Evolutionary conservation across 805 yeast species (phyloP).

Genomic region (Cyberlindnera xishuangbannaensis): DNA sequence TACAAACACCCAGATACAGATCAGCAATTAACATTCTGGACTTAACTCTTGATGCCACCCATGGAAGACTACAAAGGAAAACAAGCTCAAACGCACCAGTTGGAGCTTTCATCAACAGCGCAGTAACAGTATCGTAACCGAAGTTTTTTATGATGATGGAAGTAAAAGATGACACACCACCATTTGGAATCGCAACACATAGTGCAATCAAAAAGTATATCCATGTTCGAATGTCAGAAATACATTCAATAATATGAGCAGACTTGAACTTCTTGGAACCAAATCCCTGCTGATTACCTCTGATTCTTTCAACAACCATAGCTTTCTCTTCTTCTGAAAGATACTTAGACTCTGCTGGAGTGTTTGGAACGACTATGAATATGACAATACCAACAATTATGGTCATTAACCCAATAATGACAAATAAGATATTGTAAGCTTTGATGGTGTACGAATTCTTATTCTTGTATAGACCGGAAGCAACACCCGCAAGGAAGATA

Average conservation of each 20-base stretch:
- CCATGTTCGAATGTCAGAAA: constrained; percentile 36
- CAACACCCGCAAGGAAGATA: constrained; percentile 39
- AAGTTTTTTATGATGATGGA: constrained; percentile 34
- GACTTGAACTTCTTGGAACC: constrained; percentile 34
- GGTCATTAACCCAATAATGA: constrained; percentile 51
- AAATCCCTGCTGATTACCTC: constrained; percentile 39
- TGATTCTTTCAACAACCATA: constrained; percentile 37
- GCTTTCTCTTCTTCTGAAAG: constrained; percentile 35
- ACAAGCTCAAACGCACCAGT: constrained; percentile 35
- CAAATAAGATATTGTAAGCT: constrained; percentile 49
- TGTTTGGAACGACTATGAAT: constrained; percentile 40
- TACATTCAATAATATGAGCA: constrained; percentile 26
- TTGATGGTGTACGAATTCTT: constrained; percentile 30
- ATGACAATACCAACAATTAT: constrained; percentile 38
- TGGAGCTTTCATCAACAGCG: constrained; percentile 26
- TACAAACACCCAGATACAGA: constrained; percentile 3
- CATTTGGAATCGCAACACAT: constrained; percentile 34
- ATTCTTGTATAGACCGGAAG: constrained; percentile 31
- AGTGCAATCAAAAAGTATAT: constrained; percentile 29
- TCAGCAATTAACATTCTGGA: constrained; percentile 8
- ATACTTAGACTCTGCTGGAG: constrained; percentile 37
- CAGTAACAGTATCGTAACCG: constrained; percentile 31
- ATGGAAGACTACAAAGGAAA: constrained; percentile 19
- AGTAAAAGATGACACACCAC: constrained; percentile 41
- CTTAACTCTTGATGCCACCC: constrained; percentile 2